A percentile compares a stretch with the other conserved stretches of the same genome.
These are phyloP conservation scores for Alternaria gansuensis DNA, from an alignment of 2,329 filamentous ascomycete species.

Conservation along the genomic window DNA sequence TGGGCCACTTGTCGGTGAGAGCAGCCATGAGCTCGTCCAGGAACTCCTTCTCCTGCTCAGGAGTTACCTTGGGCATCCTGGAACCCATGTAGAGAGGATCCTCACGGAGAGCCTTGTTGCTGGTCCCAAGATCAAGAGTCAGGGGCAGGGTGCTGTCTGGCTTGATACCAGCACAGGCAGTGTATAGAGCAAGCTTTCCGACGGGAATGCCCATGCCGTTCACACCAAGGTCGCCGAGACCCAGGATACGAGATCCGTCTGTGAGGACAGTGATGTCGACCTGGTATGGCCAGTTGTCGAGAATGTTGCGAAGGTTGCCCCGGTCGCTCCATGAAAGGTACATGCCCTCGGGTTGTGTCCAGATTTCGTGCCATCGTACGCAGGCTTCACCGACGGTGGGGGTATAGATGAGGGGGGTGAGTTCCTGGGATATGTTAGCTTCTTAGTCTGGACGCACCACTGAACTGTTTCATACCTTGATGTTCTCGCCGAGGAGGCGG, in stretches of 20 bases:
- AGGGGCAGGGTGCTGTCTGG: constrained; percentile 73
- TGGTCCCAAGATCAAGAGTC: constrained; percentile 70
- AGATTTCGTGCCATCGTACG: constrained; percentile 93
- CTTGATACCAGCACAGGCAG: constrained; percentile 91
- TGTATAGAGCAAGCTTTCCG: constrained; percentile 95
- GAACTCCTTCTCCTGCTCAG: constrained; percentile 85
- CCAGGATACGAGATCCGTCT: constrained; percentile 90
- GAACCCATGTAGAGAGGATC: constrained; percentile 92
- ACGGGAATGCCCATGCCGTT: constrained; percentile 99
- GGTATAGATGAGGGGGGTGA: constrained; percentile 87
- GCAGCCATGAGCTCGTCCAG: constrained; percentile 98
- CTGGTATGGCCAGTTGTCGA: constrained; percentile 92
- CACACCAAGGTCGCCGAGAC: constrained; percentile 92
- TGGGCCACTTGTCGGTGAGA: constrained; percentile 77
- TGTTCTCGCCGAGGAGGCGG: constrained; percentile 77
- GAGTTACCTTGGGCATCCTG: constrained; percentile 79
- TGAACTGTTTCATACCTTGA: constrained; percentile 56
- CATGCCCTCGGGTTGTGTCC: constrained; percentile 91
- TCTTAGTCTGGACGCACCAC: background rate
- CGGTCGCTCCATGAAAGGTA: constrained; percentile 97
- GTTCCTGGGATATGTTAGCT: constrained; percentile 62
- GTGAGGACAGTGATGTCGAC: constrained; percentile 98
- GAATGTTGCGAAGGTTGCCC: constrained; percentile 85
- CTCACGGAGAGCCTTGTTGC: constrained; percentile 71
- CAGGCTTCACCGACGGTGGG: constrained; percentile 96